These are phyloP conservation scores for Pichia californica DNA, from an alignment of 805 yeast species.

Conservation along the genomic window DNA sequence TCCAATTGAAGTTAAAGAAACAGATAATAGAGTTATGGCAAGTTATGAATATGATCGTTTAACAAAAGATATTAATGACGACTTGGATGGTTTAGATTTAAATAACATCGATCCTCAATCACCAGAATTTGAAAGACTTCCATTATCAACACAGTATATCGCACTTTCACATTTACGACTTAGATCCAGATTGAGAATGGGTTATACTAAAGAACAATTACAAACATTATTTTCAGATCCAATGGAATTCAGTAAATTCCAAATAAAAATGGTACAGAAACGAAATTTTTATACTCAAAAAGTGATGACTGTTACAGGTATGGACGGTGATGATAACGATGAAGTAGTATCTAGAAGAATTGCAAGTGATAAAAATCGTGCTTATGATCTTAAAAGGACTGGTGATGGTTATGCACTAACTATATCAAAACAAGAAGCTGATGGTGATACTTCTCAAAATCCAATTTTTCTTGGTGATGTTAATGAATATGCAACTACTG, in stretches of 20 bases:
- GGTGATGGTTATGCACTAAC: conserved; percentile 83
- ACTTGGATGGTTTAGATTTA: conserved; percentile 62
- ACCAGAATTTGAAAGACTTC: conserved; percentile 65
- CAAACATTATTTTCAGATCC: conserved; percentile 75
- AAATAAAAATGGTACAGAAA: conserved; percentile 86
- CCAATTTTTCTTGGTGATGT: conserved; percentile 10
- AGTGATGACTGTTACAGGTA: conserved; percentile 76
- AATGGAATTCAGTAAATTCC: conserved; percentile 88
- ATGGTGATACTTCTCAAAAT: conserved; percentile 33
- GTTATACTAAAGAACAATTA: conserved; percentile 84
- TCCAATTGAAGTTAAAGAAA: conserved; percentile 38
- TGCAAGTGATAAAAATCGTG: conserved; percentile 75
- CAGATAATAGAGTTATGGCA: conserved; percentile 70
- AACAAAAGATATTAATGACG: conserved; percentile 48
- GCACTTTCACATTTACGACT: conserved; percentile 75
- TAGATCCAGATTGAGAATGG: conserved; percentile 89
- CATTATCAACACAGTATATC: conserved; percentile 83
- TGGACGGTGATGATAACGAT: conserved; percentile 47
- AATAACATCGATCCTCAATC: conserved; percentile 81
- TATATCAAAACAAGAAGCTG: conserved; percentile 32
- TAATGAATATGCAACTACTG: conserved; percentile 1
- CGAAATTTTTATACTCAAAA: conserved; percentile 86
- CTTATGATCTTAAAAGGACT: conserved; percentile 67
- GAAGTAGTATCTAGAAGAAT: conserved; percentile 46
- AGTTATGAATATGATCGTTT: conserved; percentile 64